Evolutionary conservation across 2,329 filamentous ascomycete genomes (phyloP).

Genomic region (Chalaropsis ovoidea): DNA sequence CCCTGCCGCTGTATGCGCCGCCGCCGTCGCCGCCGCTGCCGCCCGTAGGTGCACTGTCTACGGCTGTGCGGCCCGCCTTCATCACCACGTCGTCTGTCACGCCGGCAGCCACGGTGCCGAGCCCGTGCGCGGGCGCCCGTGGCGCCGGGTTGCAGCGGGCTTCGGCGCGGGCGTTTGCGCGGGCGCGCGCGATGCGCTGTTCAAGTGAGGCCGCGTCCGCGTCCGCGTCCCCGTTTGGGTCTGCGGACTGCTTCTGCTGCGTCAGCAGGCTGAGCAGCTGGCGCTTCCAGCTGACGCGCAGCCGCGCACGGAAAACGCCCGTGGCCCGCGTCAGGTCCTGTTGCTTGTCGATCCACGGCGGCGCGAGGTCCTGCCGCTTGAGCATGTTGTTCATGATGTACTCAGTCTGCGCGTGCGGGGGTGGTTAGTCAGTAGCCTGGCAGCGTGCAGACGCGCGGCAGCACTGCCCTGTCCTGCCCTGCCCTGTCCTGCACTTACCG

Average conservation of each 20-base stretch:
- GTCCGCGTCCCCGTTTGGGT: too few relatives aligned
- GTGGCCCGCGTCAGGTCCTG: constrained; percentile 69
- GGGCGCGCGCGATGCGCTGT: constrained; percentile 60
- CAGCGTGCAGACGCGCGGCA: too few relatives aligned
- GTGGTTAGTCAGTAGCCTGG: neutral
- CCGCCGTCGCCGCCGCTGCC: constrained; percentile 11
- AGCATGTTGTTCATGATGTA: constrained; percentile 99
- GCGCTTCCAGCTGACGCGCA: constrained; percentile 74
- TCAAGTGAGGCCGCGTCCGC: constrained; percentile 43
- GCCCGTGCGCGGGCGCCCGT: constrained; percentile 26
- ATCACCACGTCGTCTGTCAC: constrained; percentile 42
- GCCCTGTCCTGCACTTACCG: too few relatives aligned
- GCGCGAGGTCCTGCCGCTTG: constrained; percentile 86
- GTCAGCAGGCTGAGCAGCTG: constrained; percentile 72
- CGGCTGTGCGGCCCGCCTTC: constrained; percentile 34
- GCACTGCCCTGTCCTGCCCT: too few relatives aligned
- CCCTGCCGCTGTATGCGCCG: constrained; percentile 8
- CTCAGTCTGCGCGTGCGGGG: constrained; percentile 49
- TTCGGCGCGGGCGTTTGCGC: constrained; percentile 68
- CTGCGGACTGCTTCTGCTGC: too few relatives aligned
- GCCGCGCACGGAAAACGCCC: constrained; percentile 58
- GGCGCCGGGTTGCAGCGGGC: constrained; percentile 49
- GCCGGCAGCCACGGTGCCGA: constrained; percentile 35
- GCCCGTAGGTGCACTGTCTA: constrained; percentile 28
- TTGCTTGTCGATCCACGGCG: constrained; percentile 98